Percentiles rank a stretch among this genome's conserved stretches.
These are phyloP conservation scores for Luffa acutangula DNA, from an alignment of 306 rosid species.

Conservation along the genomic window DNA sequence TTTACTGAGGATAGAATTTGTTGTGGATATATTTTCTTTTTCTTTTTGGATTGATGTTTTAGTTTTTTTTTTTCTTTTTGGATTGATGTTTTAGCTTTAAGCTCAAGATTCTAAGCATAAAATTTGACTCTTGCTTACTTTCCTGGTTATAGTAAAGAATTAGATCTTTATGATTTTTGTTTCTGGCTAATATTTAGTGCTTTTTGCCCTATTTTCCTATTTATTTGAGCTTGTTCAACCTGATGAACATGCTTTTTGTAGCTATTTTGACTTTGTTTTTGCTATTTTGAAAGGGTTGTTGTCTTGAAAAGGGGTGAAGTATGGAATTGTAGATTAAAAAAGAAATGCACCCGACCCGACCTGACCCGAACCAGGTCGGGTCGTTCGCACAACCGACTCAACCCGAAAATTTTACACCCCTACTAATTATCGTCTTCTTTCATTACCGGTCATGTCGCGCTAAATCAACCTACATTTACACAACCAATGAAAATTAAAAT, in stretches of 20 bases:
- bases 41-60: not conserved
- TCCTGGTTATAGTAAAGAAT: constrained; percentile 1
- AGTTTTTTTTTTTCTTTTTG: not conserved
- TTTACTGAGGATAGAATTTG: not conserved
- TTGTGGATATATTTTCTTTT: not conserved
- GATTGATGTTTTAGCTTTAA: not conserved
- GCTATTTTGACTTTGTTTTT: not conserved
- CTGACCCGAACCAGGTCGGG: no score
- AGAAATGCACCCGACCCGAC: no score
- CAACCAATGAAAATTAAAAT: no score
- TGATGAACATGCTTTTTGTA: not conserved
- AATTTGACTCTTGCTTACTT: constrained; percentile 1
- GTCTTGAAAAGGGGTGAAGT: no score
- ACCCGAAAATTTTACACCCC: no score
- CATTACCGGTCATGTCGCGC: no score
- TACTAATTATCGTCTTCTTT: no score
- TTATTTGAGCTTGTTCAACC: not conserved
- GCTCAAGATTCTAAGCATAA: not conserved
- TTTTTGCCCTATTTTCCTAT: not conserved
- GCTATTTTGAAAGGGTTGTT: not conserved
- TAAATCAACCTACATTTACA: no score
- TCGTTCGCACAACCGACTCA: no score
- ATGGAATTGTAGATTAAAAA: no score
- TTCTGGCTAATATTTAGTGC: not conserved
- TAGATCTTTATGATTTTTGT: constrained; percentile 5